phyloP scores from a whole-genome alignment of 169 alveolate genomes.

The Plasmodium sp. region DNA sequence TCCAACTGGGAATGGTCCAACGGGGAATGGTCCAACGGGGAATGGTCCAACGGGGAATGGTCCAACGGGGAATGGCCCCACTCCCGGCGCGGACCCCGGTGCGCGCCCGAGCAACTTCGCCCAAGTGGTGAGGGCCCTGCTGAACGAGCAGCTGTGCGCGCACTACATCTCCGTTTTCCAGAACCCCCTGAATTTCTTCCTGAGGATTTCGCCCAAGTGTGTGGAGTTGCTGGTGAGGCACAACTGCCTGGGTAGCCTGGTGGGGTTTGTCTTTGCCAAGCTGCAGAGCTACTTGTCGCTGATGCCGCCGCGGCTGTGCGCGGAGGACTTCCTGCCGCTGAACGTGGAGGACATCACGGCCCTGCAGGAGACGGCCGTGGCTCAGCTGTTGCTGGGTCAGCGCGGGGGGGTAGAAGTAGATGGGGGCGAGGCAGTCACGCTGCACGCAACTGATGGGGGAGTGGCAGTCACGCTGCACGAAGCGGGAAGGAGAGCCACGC shows the following conservation, averaged over 20 bases:
- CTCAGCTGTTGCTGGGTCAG: slow-evolving; percentile 17
- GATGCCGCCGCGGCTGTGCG: slow-evolving; percentile 29
- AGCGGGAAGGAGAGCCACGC: background rate
- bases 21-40: background rate
- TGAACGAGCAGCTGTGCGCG: slow-evolving; percentile 23
- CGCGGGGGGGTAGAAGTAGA: background rate
- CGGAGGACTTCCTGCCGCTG: slow-evolving; percentile 35
- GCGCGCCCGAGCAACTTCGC: background rate
- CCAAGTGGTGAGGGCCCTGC: slow-evolving; percentile 1
- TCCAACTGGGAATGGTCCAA: background rate
- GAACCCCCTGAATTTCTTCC: slow-evolving; percentile 58
- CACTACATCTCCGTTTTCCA: slow-evolving; percentile 67
- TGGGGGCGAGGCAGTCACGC: background rate
- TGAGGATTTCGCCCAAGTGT: slow-evolving; percentile 4
- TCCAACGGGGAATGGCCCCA: background rate
- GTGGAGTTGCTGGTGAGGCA: slow-evolving; percentile 7
- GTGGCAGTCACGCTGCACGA: background rate
- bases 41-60: background rate
- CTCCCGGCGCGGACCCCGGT: background rate
- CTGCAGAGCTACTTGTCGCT: slow-evolving; percentile 30
- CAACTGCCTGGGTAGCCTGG: slow-evolving; percentile 27
- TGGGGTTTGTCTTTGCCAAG: slow-evolving; percentile 38
- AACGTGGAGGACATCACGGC: slow-evolving; percentile 58
- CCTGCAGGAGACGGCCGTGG: slow-evolving; percentile 61
- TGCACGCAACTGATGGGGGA: background rate